Percentiles rank a stretch among this genome's conserved stretches.
These are phyloP conservation scores for Arthrobotrys entomopaga DNA, from an alignment of 2,329 filamentous ascomycete genomes.

Conservation along the genomic window DNA sequence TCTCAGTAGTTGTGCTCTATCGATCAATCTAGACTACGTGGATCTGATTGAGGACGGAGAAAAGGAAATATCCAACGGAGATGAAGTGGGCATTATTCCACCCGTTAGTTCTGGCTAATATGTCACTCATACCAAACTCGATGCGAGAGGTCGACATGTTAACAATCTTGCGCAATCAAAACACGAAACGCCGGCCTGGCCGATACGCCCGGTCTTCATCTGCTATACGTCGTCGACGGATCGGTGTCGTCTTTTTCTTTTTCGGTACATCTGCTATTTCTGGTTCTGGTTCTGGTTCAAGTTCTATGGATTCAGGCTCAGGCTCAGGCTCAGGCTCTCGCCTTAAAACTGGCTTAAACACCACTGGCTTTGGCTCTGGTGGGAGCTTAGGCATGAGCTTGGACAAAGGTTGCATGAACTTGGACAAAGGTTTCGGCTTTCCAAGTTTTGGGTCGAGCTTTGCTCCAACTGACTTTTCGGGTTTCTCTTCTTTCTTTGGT, in stretches of 20 bases:
- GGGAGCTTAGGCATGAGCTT: neutral
- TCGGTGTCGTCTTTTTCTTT: neutral
- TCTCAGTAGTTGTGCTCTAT: conserved; percentile 77
- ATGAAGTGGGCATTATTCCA: conserved; percentile 88
- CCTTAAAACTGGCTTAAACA: too few relatives aligned
- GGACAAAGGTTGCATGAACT: too few relatives aligned
- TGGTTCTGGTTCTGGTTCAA: neutral
- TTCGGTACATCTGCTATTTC: neutral
- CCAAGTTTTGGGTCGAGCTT: too few relatives aligned
- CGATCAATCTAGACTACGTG: conserved; percentile 83
- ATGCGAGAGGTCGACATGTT: too few relatives aligned
- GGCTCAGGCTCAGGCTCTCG: neutral
- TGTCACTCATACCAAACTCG: neutral
- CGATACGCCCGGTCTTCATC: conserved; percentile 33
- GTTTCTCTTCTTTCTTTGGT: neutral
- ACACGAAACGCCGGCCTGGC: conserved; percentile 13
- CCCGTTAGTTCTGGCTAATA: conserved; percentile 82
- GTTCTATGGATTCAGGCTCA: neutral
- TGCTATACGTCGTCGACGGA: conserved; percentile 15
- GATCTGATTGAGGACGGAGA: conserved; percentile 69
- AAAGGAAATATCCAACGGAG: conserved; percentile 72
- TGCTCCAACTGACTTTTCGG: neutral
- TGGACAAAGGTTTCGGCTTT: neutral
- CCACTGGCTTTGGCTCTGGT: neutral
- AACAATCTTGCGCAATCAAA: neutral